A percentile compares a stretch with the other conserved stretches of the same genome.
Conservation (phyloP, 1,284 basidiomycete species). For the Melampsora americana region DNA sequence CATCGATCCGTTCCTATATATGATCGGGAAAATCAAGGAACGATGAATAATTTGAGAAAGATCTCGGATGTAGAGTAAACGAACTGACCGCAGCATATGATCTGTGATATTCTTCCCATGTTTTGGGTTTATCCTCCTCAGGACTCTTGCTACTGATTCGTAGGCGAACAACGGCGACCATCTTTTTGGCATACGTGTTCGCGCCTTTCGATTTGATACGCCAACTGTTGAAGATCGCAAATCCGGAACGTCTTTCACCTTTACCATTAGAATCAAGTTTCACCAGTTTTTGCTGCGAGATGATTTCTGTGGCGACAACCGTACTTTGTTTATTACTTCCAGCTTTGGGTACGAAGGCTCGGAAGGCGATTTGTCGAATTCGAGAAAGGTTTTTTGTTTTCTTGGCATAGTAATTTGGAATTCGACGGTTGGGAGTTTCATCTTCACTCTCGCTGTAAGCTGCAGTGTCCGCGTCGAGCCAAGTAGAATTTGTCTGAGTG, state of each 20-base stretch:
- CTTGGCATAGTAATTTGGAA: not conserved
- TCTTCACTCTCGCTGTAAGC: constrained; percentile 30
- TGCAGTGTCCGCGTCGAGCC: constrained; percentile 16
- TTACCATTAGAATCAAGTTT: not conserved
- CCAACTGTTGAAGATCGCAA: constrained; percentile 30
- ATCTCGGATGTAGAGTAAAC: not conserved
- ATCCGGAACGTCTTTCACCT: not conserved
- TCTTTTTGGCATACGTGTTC: constrained; percentile 14
- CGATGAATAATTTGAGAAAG: not conserved
- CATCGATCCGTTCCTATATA: constrained; percentile 29
- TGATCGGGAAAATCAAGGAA: not conserved
- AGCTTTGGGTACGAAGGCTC: constrained; percentile 33
- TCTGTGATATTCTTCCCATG: constrained; percentile 48
- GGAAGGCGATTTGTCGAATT: constrained; percentile 41
- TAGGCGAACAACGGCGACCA: constrained; percentile 17
- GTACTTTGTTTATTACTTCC: constrained; percentile 5
- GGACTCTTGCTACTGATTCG: constrained; percentile 47
- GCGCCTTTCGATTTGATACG: constrained; percentile 9
- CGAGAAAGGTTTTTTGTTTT: constrained; percentile 7
- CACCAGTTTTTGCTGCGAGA: not conserved
- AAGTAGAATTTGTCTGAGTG: not conserved
- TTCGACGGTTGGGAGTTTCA: not conserved
- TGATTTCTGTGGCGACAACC: constrained; percentile 26
- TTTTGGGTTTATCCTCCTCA: constrained; percentile 47
- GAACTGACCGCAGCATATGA: constrained; percentile 47